Evolutionary conservation across 192 early-diverging fungal genomes (phyloP).

Genomic region (Gaertneriomyces semiglobifer): DNA sequence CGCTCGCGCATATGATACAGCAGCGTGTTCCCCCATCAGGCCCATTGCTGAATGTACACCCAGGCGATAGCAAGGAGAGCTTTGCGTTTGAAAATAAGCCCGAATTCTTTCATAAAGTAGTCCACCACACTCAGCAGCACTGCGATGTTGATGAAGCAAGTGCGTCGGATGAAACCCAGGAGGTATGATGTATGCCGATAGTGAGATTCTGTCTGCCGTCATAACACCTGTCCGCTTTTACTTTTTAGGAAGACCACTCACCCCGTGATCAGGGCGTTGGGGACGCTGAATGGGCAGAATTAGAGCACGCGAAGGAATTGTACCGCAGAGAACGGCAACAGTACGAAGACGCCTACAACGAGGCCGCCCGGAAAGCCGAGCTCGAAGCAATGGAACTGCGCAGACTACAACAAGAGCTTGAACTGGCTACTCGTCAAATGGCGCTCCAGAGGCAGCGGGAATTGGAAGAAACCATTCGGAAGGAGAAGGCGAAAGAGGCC

Average conservation of each 20-base stretch:
- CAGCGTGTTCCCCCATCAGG: conserved; percentile 1
- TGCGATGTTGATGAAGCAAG: too few species aligned
- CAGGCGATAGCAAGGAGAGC: too few species aligned
- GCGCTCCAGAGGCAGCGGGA: neutral
- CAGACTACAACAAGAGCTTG: too few species aligned
- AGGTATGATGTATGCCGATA: too few species aligned
- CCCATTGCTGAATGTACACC: too few species aligned
- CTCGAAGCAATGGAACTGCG: too few species aligned
- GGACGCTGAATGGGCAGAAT: conserved; percentile 37
- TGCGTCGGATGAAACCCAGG: too few species aligned
- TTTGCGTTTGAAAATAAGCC: too few species aligned
- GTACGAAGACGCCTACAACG: conserved; percentile 4
- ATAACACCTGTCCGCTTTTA: neutral
- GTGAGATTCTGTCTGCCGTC: neutral
- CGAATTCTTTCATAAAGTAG: too few species aligned
- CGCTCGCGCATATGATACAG: conserved; percentile 16
- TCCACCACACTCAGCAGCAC: too few species aligned
- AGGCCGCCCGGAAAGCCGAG: conserved; percentile 6
- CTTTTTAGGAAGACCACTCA: neutral
- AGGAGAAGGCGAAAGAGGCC: neutral
- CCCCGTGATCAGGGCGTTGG: conserved; percentile 31
- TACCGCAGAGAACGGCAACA: conserved; percentile 12
- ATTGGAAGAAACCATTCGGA: too few species aligned
- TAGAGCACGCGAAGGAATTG: conserved; percentile 8
- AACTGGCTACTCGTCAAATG: too few species aligned